Evolutionary conservation across 1,284 basidiomycete genomes (phyloP).

Genomic region (Cutaneotrichosporon sp.): DNA sequence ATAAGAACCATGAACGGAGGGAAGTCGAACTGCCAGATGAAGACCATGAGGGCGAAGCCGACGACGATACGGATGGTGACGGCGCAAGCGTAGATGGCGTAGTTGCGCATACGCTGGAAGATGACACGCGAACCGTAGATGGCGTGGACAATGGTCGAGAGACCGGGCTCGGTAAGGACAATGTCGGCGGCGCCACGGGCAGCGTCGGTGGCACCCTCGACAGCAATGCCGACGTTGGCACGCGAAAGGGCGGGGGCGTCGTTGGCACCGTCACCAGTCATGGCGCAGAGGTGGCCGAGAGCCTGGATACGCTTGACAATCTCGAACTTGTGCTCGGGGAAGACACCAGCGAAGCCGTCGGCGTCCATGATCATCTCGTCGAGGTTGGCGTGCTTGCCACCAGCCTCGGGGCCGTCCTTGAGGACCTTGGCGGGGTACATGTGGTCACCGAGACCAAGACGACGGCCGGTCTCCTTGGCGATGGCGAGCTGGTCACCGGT

Average conservation of each 20-base stretch:
- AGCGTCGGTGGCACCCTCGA: slow-evolving; percentile 94
- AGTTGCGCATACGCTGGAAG: slow-evolving; percentile 98
- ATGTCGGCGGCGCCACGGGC: slow-evolving; percentile 95
- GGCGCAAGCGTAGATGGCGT: slow-evolving; percentile 91
- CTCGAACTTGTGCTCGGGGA: slow-evolving; percentile 94
- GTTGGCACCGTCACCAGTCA: slow-evolving; percentile 98
- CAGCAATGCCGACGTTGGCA: slow-evolving; percentile 95
- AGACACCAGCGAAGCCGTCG: slow-evolving; percentile 82
- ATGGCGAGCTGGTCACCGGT: slow-evolving; percentile 99
- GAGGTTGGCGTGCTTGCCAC: slow-evolving; percentile 72
- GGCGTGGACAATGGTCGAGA: slow-evolving; percentile 94
- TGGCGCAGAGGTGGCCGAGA: slow-evolving; percentile 82
- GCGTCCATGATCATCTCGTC: slow-evolving; percentile 81
- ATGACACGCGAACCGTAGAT: slow-evolving; percentile 93
- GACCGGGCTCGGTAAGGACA: slow-evolving; percentile 91
- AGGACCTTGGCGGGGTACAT: slow-evolving; percentile 96
- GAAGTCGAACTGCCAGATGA: slow-evolving; percentile 97
- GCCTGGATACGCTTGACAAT: slow-evolving; percentile 92
- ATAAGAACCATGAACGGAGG: slow-evolving; percentile 99
- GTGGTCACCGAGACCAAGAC: slow-evolving; percentile 93
- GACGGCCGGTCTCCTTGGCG: slow-evolving; percentile 97
- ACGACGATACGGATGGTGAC: slow-evolving; percentile 99
- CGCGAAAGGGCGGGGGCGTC: slow-evolving; percentile 90
- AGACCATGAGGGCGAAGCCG: slow-evolving; percentile 92
- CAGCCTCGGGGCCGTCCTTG: slow-evolving; percentile 83